Conservation (phyloP, 768 basidiomycete genomes). For the Boletus insuetus region DNA sequence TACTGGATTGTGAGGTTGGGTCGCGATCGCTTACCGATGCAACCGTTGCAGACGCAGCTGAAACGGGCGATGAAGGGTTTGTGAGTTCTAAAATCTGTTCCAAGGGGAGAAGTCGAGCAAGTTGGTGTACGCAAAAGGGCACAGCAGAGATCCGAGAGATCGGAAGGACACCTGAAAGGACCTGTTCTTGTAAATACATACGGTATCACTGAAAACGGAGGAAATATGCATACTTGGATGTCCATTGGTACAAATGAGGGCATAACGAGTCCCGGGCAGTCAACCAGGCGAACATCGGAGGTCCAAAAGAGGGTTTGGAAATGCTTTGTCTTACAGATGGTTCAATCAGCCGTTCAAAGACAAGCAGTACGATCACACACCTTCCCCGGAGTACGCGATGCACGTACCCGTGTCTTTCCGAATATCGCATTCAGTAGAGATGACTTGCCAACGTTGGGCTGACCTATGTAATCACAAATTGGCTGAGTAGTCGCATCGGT, state of each 20-base stretch:
- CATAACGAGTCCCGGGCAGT: constrained; percentile 94
- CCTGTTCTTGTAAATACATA: constrained; percentile 35
- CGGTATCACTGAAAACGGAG: background rate
- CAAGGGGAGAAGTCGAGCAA: constrained; percentile 67
- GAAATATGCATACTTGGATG: constrained; percentile 53
- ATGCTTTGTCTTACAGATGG: constrained; percentile 72
- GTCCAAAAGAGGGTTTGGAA: constrained; percentile 95
- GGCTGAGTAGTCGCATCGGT: background rate
- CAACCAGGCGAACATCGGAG: constrained; percentile 80
- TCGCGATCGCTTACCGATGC: background rate
- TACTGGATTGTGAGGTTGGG: background rate
- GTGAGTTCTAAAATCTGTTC: constrained; percentile 64
- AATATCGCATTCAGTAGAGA: constrained; percentile 91
- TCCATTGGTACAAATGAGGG: constrained; percentile 83
- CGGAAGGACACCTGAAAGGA: constrained; percentile 67
- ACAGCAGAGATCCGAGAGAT: constrained; percentile 84
- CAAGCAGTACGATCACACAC: constrained; percentile 32
- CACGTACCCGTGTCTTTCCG: constrained; percentile 71
- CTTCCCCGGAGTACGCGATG: constrained; percentile 87
- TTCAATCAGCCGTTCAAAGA: background rate
- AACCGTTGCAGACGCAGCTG: background rate
- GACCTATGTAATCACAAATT: constrained; percentile 45
- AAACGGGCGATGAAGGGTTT: constrained; percentile 42
- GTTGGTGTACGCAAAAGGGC: constrained; percentile 76
- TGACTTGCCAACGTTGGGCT: constrained; percentile 96